Evolutionary conservation across 768 basidiomycete species (phyloP).

Genomic region (Russula emetica): DNA sequence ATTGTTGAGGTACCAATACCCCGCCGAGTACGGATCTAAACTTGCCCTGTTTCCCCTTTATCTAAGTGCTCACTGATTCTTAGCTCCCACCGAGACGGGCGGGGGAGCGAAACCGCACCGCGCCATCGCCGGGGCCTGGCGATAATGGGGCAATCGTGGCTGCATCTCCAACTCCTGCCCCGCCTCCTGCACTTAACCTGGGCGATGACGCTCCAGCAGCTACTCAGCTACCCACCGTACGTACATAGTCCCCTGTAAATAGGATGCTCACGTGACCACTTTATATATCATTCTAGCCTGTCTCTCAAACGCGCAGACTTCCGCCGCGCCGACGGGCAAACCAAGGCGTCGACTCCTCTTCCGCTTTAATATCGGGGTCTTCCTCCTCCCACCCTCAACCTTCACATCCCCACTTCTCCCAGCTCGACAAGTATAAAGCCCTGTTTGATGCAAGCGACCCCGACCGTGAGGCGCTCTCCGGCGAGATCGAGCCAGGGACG

Average conservation of each 20-base stretch:
- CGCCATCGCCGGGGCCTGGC: not conserved
- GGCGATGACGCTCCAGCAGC: not conserved
- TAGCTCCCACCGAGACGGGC: constrained; percentile 23
- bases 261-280: not conserved
- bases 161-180: not conserved
- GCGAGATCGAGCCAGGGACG: constrained; percentile 9
- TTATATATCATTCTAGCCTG: constrained; percentile 1
- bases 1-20: not conserved
- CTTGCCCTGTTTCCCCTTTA: not conserved
- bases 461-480: constrained; percentile 8
- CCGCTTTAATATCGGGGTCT: constrained; percentile 1
- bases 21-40: constrained; percentile 3
- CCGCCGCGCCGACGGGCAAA: constrained; percentile 23
- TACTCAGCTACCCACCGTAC: constrained; percentile 21
- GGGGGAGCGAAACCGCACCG: not conserved
- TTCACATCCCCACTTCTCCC: constrained; percentile 8
- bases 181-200: not conserved
- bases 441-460: constrained; percentile 28
- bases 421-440: constrained; percentile 27
- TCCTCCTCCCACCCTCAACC: constrained; percentile 2
- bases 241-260: not conserved
- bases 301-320: constrained; percentile 17
- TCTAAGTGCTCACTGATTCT: not conserved
- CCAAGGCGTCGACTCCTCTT: not conserved
- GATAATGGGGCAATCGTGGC: not conserved